These are phyloP conservation scores for Dimocarpus longan DNA, from an alignment of 345 rosid genomes.

Conservation along the genomic window DNA sequence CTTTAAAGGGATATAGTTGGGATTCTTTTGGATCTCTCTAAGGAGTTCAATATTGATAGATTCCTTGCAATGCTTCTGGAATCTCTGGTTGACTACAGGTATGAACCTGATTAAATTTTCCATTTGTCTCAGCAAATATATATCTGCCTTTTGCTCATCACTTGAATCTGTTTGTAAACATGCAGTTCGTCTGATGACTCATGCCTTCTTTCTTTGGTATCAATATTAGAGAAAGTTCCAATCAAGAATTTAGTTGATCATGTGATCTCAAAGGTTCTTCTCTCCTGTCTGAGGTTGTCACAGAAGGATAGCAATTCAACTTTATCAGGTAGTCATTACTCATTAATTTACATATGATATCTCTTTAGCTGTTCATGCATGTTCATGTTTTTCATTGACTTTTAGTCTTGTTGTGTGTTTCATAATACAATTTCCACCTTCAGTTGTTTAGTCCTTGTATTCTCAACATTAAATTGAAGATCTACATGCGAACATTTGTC, in stretches of 20 bases:
- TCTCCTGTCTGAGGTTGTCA: constrained; percentile 59
- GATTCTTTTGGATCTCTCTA: constrained; percentile 63
- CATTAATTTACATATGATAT: constrained; percentile 49
- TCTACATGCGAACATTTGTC: not conserved
- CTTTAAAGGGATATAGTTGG: constrained; percentile 60
- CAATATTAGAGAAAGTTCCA: constrained; percentile 72
- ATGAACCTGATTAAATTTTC: constrained; percentile 24
- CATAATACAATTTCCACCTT: not conserved
- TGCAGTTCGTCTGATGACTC: constrained; percentile 72
- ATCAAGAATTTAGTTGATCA: constrained; percentile 49
- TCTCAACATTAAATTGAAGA: not conserved
- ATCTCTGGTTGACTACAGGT: constrained; percentile 75
- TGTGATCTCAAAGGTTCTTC: constrained; percentile 61
- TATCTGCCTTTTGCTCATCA: constrained; percentile 14
- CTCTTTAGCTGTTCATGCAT: constrained; percentile 14
- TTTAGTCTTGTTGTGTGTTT: not conserved
- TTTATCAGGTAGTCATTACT: constrained; percentile 26
- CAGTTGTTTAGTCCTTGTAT: not conserved
- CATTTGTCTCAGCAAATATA: not conserved
- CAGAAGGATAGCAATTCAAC: constrained; percentile 45
- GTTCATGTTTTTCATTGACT: not conserved
- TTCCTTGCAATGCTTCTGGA: constrained; percentile 67
- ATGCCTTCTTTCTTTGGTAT: constrained; percentile 47
- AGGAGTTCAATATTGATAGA: constrained; percentile 72
- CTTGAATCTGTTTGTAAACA: constrained; percentile 29